Percentiles rank a stretch among this genome's conserved stretches.
Conservation (phyloP, 2,329 filamentous ascomycete species). For the Westerdykella sp. region DNA sequence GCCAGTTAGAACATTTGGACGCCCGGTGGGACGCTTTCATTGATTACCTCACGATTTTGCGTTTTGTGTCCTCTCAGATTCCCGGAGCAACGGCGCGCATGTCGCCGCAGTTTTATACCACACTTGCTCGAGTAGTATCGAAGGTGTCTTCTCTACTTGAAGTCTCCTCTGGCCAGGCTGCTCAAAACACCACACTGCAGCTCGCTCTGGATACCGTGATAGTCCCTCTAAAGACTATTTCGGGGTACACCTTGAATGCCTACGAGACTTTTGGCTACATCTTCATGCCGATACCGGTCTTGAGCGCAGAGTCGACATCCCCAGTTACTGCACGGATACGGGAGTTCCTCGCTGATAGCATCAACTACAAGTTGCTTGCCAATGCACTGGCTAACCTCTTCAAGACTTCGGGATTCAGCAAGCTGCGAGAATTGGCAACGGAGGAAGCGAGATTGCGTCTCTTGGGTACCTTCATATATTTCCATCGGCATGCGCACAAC, state of each 20-base stretch:
- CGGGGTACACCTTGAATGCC: constrained; percentile 31
- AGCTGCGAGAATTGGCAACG: constrained; percentile 24
- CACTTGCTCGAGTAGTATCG: constrained; percentile 22
- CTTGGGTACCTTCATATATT: constrained; percentile 55
- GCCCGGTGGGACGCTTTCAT: constrained; percentile 9
- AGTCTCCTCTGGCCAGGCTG: neutral
- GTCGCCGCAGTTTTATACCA: constrained; percentile 26
- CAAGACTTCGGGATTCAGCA: constrained; percentile 14
- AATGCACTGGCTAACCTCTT: constrained; percentile 27
- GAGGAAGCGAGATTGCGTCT: constrained; percentile 49
- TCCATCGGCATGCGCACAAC: constrained; percentile 47
- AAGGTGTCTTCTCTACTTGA: constrained; percentile 5
- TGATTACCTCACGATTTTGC: constrained; percentile 16
- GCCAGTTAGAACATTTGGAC: constrained; percentile 9
- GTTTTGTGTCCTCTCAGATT: constrained; percentile 28
- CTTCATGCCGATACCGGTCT: constrained; percentile 41
- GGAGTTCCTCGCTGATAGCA: constrained; percentile 39
- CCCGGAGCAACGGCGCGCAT: constrained; percentile 31
- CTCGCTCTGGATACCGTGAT: constrained; percentile 19
- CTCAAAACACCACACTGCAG: constrained; percentile 4
- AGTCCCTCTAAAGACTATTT: constrained; percentile 28
- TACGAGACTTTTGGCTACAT: constrained; percentile 36
- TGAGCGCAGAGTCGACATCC: constrained; percentile 21
- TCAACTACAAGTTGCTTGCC: constrained; percentile 47
- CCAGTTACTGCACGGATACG: constrained; percentile 21